Evolutionary conservation across 2,329 filamentous ascomycete genomes (phyloP).

Genomic region (Cladosporium sp.): DNA sequence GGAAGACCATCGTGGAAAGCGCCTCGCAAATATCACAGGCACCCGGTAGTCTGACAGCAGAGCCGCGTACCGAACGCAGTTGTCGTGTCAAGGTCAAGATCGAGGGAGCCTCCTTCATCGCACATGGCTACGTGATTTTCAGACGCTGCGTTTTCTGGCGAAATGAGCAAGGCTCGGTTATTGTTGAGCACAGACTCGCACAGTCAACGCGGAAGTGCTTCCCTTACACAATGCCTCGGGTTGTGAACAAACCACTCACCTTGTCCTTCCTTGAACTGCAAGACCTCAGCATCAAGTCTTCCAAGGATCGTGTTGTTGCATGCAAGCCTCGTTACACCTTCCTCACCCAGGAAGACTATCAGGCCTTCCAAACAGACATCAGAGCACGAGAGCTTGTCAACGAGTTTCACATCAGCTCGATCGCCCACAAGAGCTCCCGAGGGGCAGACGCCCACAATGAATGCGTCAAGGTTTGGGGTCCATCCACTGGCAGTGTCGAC

Average conservation of each 20-base stretch:
- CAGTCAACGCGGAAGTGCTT: constrained; percentile 12
- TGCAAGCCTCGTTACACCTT: constrained; percentile 12
- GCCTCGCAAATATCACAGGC: constrained; percentile 7
- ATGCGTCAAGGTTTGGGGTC: constrained; percentile 12
- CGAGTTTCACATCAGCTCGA: constrained; percentile 7
- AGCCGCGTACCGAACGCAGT: constrained; percentile 2
- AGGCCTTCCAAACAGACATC: constrained; percentile 9
- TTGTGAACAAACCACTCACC: constrained; percentile 6
- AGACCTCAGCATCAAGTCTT: constrained; percentile 9
- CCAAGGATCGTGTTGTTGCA: constrained; percentile 2
- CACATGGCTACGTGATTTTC: constrained; percentile 12
- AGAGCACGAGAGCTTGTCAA: constrained; percentile 7
- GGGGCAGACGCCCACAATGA: constrained; percentile 8
- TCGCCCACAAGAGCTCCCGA: constrained; percentile 5
- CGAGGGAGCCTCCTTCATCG: constrained; percentile 6
- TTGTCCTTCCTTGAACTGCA: constrained; percentile 12
- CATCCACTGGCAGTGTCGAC: constrained; percentile 6
- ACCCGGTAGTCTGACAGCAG: not conserved
- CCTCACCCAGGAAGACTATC: constrained; percentile 1
- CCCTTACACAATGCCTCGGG: constrained; percentile 8
- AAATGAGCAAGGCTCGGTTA: constrained; percentile 4
- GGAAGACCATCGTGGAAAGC: constrained; percentile 10
- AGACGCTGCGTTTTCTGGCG: constrained; percentile 12
- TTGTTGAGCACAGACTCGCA: constrained; percentile 11
- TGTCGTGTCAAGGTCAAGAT: constrained; percentile 12